Base-by-base conservation (phyloP, 257 asterid species). In the Scutellaria barbata region DNA sequence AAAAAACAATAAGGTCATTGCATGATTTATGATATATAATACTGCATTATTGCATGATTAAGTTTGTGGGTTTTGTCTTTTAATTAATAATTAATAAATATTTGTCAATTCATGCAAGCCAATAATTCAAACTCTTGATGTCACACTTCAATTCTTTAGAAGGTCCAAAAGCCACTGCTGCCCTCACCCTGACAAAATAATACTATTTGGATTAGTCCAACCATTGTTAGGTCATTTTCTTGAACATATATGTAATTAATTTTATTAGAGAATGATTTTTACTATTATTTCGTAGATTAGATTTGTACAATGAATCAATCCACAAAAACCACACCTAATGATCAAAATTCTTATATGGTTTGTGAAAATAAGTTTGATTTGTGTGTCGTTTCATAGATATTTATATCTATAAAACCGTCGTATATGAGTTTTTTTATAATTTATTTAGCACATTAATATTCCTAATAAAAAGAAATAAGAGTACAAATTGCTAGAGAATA, bases 71-170 rank as follows among this genome's bases (percentile, higher is more conserved):
- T 39, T 77, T 70, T 63, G 73, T 61, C 39, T 54, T 41, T 22
- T 16, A 71, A 56, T 16, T 8, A 66, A 50, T 50, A 13, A n/a
- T n/a, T n/a, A n/a, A 22, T 22, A 33, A 40, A 62, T 50, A 77
- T 52, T 65, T 71, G 74, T 70, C 76, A 54, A 71, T 77, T 71
- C 62, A 70, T 56, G 50, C 57, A 66, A 70, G 47, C 63, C 70
- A 81, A 77, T 77, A 74, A 77, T 77, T 81, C 48, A 71, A 58
- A 43, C 50, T 37, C 39, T 18, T 74, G 74, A 81, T 71, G 80
- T 77, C 82, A 81, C 72, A 10, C 51, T 50, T 45, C 62, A 39
- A 51, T 45, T 62, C 69, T 73, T 65, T 45, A 46, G 45, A 20
- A 72, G 48, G 46, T 70, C 77, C 77, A 76, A 80, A 80, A 69